These are phyloP conservation scores for Cornus kousa DNA, from an alignment of 148 eudicot genomes.

Conservation along the genomic window DNA sequence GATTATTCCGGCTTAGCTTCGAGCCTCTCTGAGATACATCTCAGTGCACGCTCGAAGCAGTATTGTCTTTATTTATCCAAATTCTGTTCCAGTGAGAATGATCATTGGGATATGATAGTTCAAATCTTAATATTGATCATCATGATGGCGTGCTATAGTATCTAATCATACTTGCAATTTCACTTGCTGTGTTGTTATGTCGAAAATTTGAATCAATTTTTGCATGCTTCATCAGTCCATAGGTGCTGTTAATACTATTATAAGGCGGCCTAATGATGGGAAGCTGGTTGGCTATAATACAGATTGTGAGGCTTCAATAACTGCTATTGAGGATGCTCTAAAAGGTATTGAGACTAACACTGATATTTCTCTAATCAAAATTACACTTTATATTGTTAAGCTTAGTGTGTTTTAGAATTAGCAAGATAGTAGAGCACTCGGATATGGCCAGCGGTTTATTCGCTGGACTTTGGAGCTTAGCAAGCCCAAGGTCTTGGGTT, in stretches of 20 bases:
- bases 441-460: too few species aligned
- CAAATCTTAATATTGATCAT: neutral
- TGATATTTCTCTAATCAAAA: constrained; percentile 8
- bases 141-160: neutral
- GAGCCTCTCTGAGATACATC: neutral
- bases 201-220: constrained; percentile 10
- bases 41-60: neutral
- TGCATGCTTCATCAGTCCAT: constrained; percentile 35
- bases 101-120: too few species aligned
- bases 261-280: constrained; percentile 42
- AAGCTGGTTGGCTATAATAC: constrained; percentile 50
- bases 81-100: too few species aligned
- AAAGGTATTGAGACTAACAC: constrained; percentile 25
- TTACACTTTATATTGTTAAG: neutral
- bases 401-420: neutral
- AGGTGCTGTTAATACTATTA: constrained; percentile 54
- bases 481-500: too few species aligned
- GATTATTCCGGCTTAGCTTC: neutral
- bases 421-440: neutral
- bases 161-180: neutral
- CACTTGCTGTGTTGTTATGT: neutral
- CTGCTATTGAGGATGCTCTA: constrained; percentile 53
- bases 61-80: too few species aligned
- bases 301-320: constrained; percentile 53
- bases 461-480: too few species aligned